A percentile compares a stretch with the other conserved stretches of the same genome.
Evolutionary conservation across 2,329 filamentous ascomycete species (phyloP).

Genomic region (Epichloe elymi): DNA sequence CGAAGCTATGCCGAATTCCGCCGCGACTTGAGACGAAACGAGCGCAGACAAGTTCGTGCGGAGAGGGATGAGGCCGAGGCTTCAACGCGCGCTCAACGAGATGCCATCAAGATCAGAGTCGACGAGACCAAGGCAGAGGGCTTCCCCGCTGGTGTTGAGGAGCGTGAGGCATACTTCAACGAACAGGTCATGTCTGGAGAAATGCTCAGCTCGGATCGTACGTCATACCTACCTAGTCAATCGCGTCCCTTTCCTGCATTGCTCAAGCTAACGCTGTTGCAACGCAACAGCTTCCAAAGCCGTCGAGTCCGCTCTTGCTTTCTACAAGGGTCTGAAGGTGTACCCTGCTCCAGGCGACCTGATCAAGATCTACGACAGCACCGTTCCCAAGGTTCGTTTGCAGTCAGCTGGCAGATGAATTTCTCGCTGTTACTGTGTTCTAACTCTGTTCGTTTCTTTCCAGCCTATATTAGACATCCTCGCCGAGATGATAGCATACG

Average conservation of each 20-base stretch:
- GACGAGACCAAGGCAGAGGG: constrained; percentile 79
- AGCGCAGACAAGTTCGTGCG: constrained; percentile 56
- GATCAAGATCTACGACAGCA: constrained; percentile 97
- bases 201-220: constrained; percentile 69
- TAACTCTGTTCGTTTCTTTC: not conserved
- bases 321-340: constrained; percentile 98
- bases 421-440: not conserved
- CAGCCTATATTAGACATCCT: constrained; percentile 88
- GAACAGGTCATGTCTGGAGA: constrained; percentile 86
- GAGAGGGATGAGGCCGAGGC: constrained; percentile 61
- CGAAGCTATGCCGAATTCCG: constrained; percentile 53
- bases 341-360: constrained; percentile 89
- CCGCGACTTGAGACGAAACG: constrained; percentile 57
- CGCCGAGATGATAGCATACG: constrained; percentile 94
- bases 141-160: constrained; percentile 76
- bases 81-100: constrained; percentile 52
- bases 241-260: not conserved
- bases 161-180: constrained; percentile 95
- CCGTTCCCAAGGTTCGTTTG: constrained; percentile 68
- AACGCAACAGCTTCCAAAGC: constrained; percentile 43
- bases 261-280: not conserved
- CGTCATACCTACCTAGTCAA: constrained; percentile 3
- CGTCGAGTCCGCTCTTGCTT: constrained; percentile 80
- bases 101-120: constrained; percentile 62
- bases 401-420: not conserved